Conservation (phyloP, 306 rosid genomes). For the Lotus japonicus region DNA sequence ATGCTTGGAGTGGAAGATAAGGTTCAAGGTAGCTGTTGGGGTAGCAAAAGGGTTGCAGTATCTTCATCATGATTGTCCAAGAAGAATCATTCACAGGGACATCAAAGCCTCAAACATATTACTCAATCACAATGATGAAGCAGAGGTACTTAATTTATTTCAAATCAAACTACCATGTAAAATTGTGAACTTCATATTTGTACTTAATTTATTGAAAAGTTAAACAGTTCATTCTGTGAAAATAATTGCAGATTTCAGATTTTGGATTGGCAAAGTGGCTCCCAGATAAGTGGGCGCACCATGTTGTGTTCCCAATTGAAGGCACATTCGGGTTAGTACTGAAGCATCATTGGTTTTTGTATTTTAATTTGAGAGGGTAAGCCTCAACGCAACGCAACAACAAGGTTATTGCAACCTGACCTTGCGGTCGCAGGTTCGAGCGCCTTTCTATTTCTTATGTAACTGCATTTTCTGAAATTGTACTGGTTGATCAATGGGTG, state of each 20-base stretch:
- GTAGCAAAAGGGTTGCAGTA: constrained; percentile 77
- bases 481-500: neutral
- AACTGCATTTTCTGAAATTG: neutral
- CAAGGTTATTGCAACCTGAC: no score
- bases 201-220: neutral
- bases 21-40: constrained; percentile 78
- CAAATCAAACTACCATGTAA: neutral
- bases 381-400: no score
- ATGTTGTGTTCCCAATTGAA: constrained; percentile 90
- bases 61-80: constrained; percentile 80
- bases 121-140: constrained; percentile 56
- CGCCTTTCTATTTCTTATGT: no score
- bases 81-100: constrained; percentile 90
- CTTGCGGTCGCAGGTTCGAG: no score
- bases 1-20: constrained; percentile 59
- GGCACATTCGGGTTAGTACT: constrained; percentile 91
- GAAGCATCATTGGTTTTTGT: neutral
- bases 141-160: constrained; percentile 37
- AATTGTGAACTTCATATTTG: neutral
- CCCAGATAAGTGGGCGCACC: constrained; percentile 88
- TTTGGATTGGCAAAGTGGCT: constrained; percentile 98
- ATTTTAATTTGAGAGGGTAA: no score
- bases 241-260: constrained; percentile 74
- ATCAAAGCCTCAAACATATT: constrained; percentile 91
- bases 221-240: neutral